Evolutionary conservation across 352 stramenopile species (phyloP), one percentile per base, ranked within the genome.

Genomic region (Phytopythium helicoides): DNA sequence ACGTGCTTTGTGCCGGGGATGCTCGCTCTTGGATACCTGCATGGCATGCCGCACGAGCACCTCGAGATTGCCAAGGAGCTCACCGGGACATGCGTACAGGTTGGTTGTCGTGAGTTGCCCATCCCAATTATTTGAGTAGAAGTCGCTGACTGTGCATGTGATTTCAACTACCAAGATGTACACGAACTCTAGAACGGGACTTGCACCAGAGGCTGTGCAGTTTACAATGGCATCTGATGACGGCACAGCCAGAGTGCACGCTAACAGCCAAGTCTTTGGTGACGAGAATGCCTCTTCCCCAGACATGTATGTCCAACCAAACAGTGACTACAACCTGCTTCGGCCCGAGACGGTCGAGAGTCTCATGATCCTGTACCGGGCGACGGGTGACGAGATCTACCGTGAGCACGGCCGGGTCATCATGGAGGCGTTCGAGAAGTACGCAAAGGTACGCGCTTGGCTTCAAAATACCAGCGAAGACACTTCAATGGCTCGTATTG

Each of bases 341-440:
- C 84, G 89, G 15, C 87, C 90, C 0, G 92, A 97, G 66, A 94
- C 79, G 1, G 73, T 96, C 22, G 92, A 98, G 62, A 95, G 78
- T 26, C 60, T 97, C 7, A 94, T 96, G 72, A 64, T 97, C 14
- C 52, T 97, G 11, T 87, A 96, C 54, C 81, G 87, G 21, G 68
- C 90, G n/a, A 98, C 89, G 9, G 67, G 73, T 3, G 70, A 97
- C 33, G 66, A 77, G 28, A 76, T 75, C 38, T 97, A 96, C 48
- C 74, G 79, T 19, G 73, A 87, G 12, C 73, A 88, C 56, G 90
- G 84, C 0, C 86, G 83, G 25, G 48, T 60, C 3, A 95, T 97
- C 57, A 93, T 96, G 62, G 42, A 80, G 3, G 79, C 74, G 0
- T 72, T 96, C 26, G 75, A 96, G 56, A 71, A 61, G 40, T 62